Base-by-base conservation (phyloP, 192 early-diverging fungal genomes). In the Gaertneriomyces semiglobifer region DNA sequence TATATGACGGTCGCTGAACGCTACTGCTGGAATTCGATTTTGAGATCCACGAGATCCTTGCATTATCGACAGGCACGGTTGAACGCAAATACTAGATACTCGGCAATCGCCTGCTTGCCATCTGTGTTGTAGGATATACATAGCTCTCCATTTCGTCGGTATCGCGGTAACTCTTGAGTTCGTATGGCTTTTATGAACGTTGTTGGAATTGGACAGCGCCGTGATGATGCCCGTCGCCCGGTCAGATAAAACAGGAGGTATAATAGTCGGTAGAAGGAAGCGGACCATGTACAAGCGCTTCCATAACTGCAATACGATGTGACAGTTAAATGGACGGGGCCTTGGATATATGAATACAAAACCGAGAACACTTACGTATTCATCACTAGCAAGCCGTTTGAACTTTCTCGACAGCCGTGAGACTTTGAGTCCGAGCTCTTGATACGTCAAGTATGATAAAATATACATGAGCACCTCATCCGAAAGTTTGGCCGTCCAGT, bases 51-150 rank as follows among this genome's bases (percentile, higher is more conserved):
- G 33, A 38, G 38, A 38, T 16, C n/a, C 14, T 61, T 14, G 20
- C n/a, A 52, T 63, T 19, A 12, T 52, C 47, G 62, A 25, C 44
- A 7, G n/a, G 19, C 44, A 19, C 44, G 44, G 44, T 19, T 48
- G 19, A 8, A 42, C 19, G 44, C 61, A 19, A 53, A 59, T 14
- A 39, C 19, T 38, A 12, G 14, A 33, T 14, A 66, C 44, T 9
- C 46, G 53, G 60, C 63, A 68, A 46, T 72, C 81, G 70, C 81
- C 81, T 51, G 76, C 66, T 57, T 71, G 55, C 81, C 81, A 83
- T 45, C 79, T 83, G 40, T 83, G 81, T 39, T 73, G 73, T 3
- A 83, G 60, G 18, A 71, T 57, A 50, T 82, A 83, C 59, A 79
- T 73, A 25, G 54, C 58, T 41, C 72, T 75, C 80, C 79, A 83